Evolutionary conservation across 2,329 filamentous ascomycete species (phyloP).

Genomic region (Aspergillus spinulosporus): DNA sequence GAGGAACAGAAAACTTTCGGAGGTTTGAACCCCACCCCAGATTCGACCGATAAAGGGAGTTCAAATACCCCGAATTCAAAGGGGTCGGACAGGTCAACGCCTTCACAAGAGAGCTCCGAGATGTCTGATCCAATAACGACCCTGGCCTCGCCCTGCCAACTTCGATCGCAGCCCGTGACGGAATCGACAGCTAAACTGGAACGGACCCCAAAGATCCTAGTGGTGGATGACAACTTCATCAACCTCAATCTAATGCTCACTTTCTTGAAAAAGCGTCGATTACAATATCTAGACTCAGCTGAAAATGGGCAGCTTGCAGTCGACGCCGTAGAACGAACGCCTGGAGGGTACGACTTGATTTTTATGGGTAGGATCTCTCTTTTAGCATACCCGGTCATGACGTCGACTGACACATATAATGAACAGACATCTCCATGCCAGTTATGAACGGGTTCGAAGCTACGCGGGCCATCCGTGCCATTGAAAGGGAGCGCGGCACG

Average conservation of each 20-base stretch:
- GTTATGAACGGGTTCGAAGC: constrained; percentile 52
- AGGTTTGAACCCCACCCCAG: constrained; percentile 4
- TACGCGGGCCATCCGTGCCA: constrained; percentile 47
- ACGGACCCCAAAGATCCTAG: constrained; percentile 35
- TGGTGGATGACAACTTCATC: constrained; percentile 50
- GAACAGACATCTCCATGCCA: constrained; percentile 48
- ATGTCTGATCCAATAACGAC: constrained; percentile 11
- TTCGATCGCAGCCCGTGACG: constrained; percentile 1
- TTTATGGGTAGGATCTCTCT: constrained; percentile 37
- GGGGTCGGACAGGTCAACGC: not conserved
- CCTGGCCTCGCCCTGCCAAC: constrained; percentile 12
- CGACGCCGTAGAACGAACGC: constrained; percentile 37
- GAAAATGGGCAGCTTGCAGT: constrained; percentile 48
- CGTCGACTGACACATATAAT: no score
- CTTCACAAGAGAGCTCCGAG: constrained; percentile 12
- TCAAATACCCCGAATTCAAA: constrained; percentile 1
- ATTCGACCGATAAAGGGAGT: constrained; percentile 9
- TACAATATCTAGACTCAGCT: constrained; percentile 39
- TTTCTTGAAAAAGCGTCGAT: constrained; percentile 42
- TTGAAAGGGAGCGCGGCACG: constrained; percentile 38
- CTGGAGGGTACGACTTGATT: constrained; percentile 44
- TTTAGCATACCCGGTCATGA: no score
- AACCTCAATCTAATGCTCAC: constrained; percentile 48
- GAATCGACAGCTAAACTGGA: constrained; percentile 3
- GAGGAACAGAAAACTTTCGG: not conserved